A percentile compares a stretch with the other conserved stretches of the same genome.
These are phyloP conservation scores for Aplosporella prunicola DNA, from an alignment of 2,329 filamentous ascomycete genomes.

Conservation along the genomic window DNA sequence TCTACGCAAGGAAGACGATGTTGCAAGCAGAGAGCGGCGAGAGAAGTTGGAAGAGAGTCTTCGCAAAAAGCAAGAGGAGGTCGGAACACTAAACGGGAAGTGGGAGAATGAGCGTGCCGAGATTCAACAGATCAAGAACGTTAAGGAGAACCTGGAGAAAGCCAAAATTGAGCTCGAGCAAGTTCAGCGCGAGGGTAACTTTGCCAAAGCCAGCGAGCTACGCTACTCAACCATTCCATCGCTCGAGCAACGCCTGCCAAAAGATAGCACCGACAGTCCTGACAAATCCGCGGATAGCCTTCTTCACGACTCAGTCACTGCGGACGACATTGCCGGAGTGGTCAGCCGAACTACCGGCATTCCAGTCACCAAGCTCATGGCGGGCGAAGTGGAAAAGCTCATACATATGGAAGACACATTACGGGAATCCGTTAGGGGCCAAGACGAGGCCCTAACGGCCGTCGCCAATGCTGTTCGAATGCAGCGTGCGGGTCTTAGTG, in stretches of 20 bases:
- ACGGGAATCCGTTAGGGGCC: conserved; percentile 73
- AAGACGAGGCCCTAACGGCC: conserved; percentile 85
- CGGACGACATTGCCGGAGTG: conserved; percentile 87
- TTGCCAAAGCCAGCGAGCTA: conserved; percentile 81
- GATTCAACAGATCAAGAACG: conserved; percentile 76
- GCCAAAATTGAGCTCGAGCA: conserved; percentile 78
- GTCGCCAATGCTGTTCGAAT: conserved; percentile 90
- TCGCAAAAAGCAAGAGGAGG: conserved; percentile 67
- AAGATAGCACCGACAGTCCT: conserved; percentile 52
- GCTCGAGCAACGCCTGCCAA: conserved; percentile 69
- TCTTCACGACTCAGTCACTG: conserved; percentile 88
- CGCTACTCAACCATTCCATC: conserved; percentile 79
- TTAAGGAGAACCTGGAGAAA: conserved; percentile 80
- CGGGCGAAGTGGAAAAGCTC: conserved; percentile 87
- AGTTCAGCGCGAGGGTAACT: conserved; percentile 80
- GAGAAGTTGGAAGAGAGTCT: conserved; percentile 75
- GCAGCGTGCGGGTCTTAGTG: conserved; percentile 83
- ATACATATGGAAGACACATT: conserved; percentile 92
- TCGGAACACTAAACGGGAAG: conserved; percentile 61
- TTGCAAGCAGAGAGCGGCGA: conserved; percentile 76
- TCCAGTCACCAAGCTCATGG: conserved; percentile 82
- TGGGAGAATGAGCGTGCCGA: conserved; percentile 88
- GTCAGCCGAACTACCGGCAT: conserved; percentile 89
- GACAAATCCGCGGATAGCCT: conserved; percentile 44
- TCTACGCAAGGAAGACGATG: conserved; percentile 83